These are phyloP conservation scores for Friedmanniomyces endolithicus DNA, from an alignment of 495 filamentous ascomycete species.

Conservation along the genomic window DNA sequence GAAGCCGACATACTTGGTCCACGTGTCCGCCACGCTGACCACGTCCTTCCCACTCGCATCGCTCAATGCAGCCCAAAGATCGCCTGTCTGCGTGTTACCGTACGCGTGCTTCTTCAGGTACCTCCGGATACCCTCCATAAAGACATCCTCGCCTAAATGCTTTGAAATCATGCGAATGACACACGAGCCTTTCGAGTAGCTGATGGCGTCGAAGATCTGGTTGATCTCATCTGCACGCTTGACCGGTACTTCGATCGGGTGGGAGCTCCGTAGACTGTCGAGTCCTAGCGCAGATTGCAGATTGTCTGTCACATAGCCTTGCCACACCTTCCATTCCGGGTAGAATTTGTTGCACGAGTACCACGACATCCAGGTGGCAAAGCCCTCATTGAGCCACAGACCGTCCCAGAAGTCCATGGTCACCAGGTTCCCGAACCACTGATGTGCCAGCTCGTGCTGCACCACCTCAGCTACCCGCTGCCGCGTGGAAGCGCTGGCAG, in stretches of 20 bases:
- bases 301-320: conserved; percentile 82
- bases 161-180: conserved; percentile 96
- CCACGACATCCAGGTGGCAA: conserved; percentile 77
- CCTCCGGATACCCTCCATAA: conserved; percentile 80
- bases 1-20: conserved; percentile 68
- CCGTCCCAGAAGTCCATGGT: conserved; percentile 99
- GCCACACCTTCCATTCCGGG: conserved; percentile 99
- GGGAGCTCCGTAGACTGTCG: conserved; percentile 85
- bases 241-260: conserved; percentile 94
- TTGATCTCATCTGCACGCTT: conserved; percentile 92
- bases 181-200: conserved; percentile 92
- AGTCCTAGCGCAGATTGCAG: conserved; percentile 76
- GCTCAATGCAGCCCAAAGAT: conserved; percentile 81
- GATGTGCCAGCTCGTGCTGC: conserved; percentile 93
- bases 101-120: conserved; percentile 96
- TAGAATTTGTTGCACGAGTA: conserved; percentile 76
- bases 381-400: conserved; percentile 95
- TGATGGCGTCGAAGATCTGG: conserved; percentile 97
- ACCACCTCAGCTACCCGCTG: conserved; percentile 89
- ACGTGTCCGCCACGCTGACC: conserved; percentile 61
- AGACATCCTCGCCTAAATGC: conserved; percentile 82
- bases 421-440: conserved; percentile 98
- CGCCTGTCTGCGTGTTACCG: conserved; percentile 68
- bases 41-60: conserved; percentile 88
- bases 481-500: conserved; percentile 79